phyloP scores from a whole-genome alignment of 2,329 filamentous ascomycete species.

The Exophiala xenobiotica region DNA sequence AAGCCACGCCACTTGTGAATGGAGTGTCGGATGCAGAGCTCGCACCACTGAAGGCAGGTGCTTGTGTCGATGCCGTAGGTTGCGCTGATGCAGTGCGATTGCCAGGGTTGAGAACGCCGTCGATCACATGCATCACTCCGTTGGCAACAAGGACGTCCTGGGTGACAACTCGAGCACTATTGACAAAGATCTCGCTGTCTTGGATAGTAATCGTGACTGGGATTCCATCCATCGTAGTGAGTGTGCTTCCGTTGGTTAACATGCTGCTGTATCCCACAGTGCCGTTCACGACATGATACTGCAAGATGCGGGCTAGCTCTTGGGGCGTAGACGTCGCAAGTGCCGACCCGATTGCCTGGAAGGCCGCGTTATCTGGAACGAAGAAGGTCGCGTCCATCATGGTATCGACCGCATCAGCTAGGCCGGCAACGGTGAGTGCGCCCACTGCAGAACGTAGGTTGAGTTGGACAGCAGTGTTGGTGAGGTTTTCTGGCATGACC shows the following conservation, averaged over 20 bases:
- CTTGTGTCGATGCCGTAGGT: conserved; percentile 45
- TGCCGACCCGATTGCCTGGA: conserved; percentile 57
- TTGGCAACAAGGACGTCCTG: conserved; percentile 53
- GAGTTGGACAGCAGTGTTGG: conserved; percentile 41
- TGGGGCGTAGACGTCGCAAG: conserved; percentile 48
- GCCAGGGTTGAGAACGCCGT: conserved; percentile 60
- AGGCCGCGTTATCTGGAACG: conserved; percentile 61
- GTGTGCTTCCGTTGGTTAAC: conserved; percentile 37
- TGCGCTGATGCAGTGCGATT: conserved; percentile 48
- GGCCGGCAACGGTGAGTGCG: conserved; percentile 45
- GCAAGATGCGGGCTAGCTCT: conserved; percentile 54
- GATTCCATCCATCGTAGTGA: conserved; percentile 48
- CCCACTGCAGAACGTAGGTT: conserved; percentile 51
- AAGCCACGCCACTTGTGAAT: conserved; percentile 56
- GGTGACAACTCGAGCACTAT: conserved; percentile 52
- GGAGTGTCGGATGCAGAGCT: conserved; percentile 50
- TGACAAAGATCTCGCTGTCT: conserved; percentile 48
- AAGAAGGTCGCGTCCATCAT: conserved; percentile 61
- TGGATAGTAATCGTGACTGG: conserved; percentile 50
- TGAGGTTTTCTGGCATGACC: conserved; percentile 46
- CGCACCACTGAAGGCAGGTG: conserved; percentile 56
- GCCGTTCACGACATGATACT: conserved; percentile 64
- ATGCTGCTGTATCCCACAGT: conserved; percentile 55
- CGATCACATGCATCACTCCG: conserved; percentile 59
- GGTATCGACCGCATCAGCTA: conserved; percentile 22